Evolutionary conservation across 2,329 filamentous ascomycete genomes (phyloP).

Genomic region (Ophiobolus disseminans): DNA sequence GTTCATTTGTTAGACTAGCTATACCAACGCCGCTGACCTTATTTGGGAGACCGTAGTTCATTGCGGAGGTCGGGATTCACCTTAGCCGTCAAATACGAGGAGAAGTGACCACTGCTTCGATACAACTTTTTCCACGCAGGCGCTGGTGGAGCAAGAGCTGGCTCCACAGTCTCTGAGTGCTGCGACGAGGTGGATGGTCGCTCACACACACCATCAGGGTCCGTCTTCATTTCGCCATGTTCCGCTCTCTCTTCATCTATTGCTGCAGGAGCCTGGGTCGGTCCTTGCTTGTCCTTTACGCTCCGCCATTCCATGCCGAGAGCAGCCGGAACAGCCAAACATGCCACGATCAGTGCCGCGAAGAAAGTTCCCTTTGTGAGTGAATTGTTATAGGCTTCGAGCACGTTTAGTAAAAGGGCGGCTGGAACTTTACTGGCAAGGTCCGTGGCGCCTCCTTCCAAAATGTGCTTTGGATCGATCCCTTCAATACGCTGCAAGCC

Average conservation of each 20-base stretch:
- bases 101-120: constrained; percentile 31
- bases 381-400: constrained; percentile 39
- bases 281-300: constrained; percentile 60
- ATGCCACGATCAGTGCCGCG: constrained; percentile 63
- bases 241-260: constrained; percentile 21
- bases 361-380: constrained; percentile 58
- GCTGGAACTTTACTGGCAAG: constrained; percentile 53
- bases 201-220: constrained; percentile 3
- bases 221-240: neutral
- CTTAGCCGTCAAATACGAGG: constrained; percentile 31
- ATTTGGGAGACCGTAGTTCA: constrained; percentile 11
- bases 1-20: neutral
- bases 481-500: constrained; percentile 45
- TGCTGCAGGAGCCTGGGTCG: neutral
- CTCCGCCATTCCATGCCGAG: constrained; percentile 68
- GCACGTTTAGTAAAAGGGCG: constrained; percentile 17
- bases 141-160: constrained; percentile 9
- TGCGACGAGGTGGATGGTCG: constrained; percentile 1
- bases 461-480: constrained; percentile 49
- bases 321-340: constrained; percentile 62
- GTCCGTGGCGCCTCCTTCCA: constrained; percentile 61
- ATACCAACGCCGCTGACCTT: neutral
- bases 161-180: constrained; percentile 1
- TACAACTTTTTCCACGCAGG: constrained; percentile 27
- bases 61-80: constrained; percentile 34